Percentiles rank a stretch among this genome's conserved stretches.
These are phyloP conservation scores for Bassia scoparia DNA, from an alignment of 148 eudicot species.

Conservation along the genomic window DNA sequence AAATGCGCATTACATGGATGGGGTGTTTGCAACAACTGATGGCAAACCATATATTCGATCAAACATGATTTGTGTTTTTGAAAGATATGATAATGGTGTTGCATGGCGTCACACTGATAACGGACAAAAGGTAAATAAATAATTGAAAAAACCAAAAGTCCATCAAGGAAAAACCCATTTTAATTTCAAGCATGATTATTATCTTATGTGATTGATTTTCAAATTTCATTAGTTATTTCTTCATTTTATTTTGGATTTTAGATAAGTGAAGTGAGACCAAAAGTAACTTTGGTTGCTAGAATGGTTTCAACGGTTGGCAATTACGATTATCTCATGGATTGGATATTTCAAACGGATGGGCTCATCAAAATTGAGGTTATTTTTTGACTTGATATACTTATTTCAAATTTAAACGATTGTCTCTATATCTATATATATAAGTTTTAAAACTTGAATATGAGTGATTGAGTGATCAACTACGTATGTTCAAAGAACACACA, in stretches of 20 bases:
- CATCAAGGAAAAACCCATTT: too few species aligned
- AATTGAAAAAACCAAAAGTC: too few species aligned
- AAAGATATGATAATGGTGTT: constrained; percentile 80
- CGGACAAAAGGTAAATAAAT: constrained; percentile 61
- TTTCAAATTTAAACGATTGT: too few species aligned
- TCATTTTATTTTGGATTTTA: constrained; percentile 12
- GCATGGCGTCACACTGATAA: constrained; percentile 90
- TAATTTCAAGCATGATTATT: too few species aligned
- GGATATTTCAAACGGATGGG: constrained; percentile 97
- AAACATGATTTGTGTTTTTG: constrained; percentile 84
- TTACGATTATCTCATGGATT: constrained; percentile 92
- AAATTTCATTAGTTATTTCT: too few species aligned
- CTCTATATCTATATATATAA: too few species aligned
- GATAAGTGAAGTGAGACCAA: constrained; percentile 92
- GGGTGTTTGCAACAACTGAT: constrained; percentile 76
- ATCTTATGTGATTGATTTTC: too few species aligned
- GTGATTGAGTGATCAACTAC: too few species aligned
- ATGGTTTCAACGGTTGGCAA: constrained; percentile 99
- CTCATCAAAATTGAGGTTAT: constrained; percentile 75
- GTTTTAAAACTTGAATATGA: too few species aligned
- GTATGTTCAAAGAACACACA: too few species aligned
- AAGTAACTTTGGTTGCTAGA: constrained; percentile 88
- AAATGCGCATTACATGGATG: constrained; percentile 89
- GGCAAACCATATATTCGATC: constrained; percentile 76
- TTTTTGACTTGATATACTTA: neutral